Evolutionary conservation across 768 basidiomycete genomes (phyloP).

Genomic region (Rhodotorula kratochvilovae): DNA sequence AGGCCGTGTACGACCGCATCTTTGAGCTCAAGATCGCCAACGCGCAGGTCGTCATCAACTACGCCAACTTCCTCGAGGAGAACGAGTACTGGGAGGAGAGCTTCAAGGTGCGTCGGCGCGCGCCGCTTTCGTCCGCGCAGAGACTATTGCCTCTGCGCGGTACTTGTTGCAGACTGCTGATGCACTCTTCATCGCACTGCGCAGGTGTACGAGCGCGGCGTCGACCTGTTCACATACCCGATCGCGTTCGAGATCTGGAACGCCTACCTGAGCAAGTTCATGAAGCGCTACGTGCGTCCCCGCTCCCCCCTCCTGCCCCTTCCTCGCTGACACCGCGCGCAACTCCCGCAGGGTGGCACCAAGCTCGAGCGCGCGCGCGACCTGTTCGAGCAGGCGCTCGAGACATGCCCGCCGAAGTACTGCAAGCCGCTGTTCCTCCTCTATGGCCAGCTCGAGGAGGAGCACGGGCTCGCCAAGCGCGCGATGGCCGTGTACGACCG

Average conservation of each 20-base stretch:
- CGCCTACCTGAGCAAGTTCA: constrained; percentile 93
- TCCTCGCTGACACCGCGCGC: neutral
- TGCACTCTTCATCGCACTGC: no score
- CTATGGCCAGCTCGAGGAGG: constrained; percentile 94
- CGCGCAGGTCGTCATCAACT: constrained; percentile 95
- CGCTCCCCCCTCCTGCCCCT: neutral
- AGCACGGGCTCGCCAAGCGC: constrained; percentile 87
- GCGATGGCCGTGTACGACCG: constrained; percentile 95
- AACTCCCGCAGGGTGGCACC: constrained; percentile 64
- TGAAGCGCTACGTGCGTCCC: constrained; percentile 81
- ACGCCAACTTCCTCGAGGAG: constrained; percentile 92
- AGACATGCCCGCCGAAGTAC: constrained; percentile 90
- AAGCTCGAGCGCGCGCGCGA: constrained; percentile 96
- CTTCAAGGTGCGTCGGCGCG: constrained; percentile 65
- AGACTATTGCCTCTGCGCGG: neutral
- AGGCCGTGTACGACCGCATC: constrained; percentile 92
- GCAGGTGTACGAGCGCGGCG: constrained; percentile 93
- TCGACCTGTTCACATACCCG: constrained; percentile 95
- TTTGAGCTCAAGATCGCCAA: constrained; percentile 95
- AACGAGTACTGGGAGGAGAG: constrained; percentile 98
- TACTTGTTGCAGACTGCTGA: neutral
- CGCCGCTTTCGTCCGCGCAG: neutral
- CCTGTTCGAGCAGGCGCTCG: constrained; percentile 93
- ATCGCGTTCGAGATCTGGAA: constrained; percentile 99
- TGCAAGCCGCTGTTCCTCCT: constrained; percentile 93